A percentile compares a stretch with the other conserved stretches of the same genome.
Conservation (phyloP, 2,329 filamentous ascomycete genomes). For the Microsporum canis region DNA sequence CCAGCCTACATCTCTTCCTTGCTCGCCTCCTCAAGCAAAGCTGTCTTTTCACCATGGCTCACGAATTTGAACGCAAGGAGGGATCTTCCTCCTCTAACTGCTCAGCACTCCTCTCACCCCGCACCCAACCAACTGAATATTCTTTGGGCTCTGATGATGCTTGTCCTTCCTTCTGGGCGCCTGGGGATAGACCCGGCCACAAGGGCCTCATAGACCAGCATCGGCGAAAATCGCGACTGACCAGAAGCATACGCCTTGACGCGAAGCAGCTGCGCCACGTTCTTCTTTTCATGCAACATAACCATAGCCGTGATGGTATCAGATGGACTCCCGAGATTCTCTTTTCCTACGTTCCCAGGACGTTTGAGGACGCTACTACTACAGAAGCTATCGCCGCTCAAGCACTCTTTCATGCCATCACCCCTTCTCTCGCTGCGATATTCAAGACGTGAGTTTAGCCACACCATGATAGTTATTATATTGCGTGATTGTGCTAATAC, state of each 20-base stretch:
- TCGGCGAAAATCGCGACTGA: not conserved
- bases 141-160: not conserved
- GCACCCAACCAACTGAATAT: not conserved
- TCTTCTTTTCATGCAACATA: not conserved
- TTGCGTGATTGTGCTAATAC: not conserved
- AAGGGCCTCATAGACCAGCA: not conserved
- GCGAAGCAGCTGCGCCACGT: not conserved
- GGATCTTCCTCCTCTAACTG: not conserved
- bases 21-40: not conserved
- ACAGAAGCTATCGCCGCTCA: not conserved
- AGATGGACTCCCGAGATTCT: not conserved
- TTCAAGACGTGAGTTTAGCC: not conserved
- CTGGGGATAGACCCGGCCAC: not conserved
- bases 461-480: too few species aligned
- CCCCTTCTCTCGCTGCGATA: not conserved
- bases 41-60: not conserved
- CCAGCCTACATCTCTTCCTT: not conserved
- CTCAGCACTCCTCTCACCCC: not conserved
- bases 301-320: not conserved
- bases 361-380: not conserved
- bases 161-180: constrained; percentile 8
- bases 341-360: not conserved
- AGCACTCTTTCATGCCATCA: not conserved
- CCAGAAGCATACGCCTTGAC: not conserved
- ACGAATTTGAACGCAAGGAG: not conserved